phyloP scores from a whole-genome alignment of 495 filamentous ascomycete genomes.

The Chaetomium fimeti region DNA sequence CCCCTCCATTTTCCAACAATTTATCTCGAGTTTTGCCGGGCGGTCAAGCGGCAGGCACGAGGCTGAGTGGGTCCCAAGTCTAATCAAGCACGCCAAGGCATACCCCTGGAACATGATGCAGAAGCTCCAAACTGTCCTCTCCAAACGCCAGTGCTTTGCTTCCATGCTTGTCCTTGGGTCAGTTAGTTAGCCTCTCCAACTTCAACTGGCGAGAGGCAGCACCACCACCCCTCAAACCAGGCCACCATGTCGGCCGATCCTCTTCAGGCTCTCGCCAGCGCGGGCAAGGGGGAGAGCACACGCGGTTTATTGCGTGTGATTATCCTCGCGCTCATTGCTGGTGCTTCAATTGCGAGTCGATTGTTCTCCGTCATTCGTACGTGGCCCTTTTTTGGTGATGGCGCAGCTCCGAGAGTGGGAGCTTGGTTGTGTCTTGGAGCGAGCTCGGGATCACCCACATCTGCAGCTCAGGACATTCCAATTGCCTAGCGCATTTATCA shows the following conservation, averaged over 20 bases:
- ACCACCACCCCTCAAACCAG: constrained; percentile 28
- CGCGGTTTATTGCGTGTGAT: constrained; percentile 84
- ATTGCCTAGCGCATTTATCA: background rate
- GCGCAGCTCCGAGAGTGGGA: background rate
- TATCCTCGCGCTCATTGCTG: constrained; percentile 90
- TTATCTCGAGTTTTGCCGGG: constrained; percentile 12
- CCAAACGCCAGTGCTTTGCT: constrained; percentile 24
- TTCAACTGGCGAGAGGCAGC: constrained; percentile 34
- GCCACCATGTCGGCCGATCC: constrained; percentile 43
- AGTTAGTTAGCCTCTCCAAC: constrained; percentile 34
- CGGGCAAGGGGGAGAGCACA: constrained; percentile 61
- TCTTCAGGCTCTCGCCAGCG: constrained; percentile 42
- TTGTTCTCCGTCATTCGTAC: constrained; percentile 97
- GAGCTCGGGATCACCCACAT: background rate
- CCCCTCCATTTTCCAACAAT: constrained; percentile 3
- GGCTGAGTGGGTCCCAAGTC: constrained; percentile 15
- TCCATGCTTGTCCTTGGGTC: constrained; percentile 23
- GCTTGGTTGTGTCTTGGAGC: constrained; percentile 1
- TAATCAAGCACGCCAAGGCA: constrained; percentile 32
- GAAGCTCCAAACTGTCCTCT: constrained; percentile 50
- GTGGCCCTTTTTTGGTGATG: constrained; percentile 38
- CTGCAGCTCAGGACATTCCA: background rate
- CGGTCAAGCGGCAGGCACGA: constrained; percentile 16
- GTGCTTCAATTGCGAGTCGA: constrained; percentile 87
- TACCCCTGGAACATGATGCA: constrained; percentile 27